phyloP scores from a whole-genome alignment of 176 grass and related monocot species.

The Olyra latifolia region DNA sequence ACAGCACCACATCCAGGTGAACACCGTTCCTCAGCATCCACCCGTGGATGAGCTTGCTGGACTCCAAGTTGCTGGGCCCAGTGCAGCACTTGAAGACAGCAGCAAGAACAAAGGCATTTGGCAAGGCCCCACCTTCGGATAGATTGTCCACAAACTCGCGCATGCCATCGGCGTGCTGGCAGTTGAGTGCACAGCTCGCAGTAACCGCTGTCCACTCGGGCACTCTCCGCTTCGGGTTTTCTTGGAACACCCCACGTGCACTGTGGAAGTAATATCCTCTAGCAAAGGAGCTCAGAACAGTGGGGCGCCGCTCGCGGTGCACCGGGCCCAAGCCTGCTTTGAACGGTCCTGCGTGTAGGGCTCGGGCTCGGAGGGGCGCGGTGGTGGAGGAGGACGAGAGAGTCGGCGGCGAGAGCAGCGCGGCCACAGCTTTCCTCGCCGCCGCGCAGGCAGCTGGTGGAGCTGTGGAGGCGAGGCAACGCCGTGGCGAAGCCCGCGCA shows the following conservation, averaged over 20 bases:
- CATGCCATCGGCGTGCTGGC: constrained; percentile 32
- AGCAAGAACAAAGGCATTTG: constrained; percentile 54
- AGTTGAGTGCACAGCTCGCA: constrained; percentile 34
- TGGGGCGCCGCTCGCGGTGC: neutral
- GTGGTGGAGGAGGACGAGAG: neutral
- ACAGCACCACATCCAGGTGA: constrained; percentile 42
- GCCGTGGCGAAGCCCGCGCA: neutral
- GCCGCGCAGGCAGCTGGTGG: neutral
- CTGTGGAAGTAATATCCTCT: neutral
- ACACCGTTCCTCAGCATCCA: constrained; percentile 57
- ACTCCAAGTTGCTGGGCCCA: constrained; percentile 17
- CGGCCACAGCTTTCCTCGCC: constrained; percentile 16
- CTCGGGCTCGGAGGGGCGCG: neutral
- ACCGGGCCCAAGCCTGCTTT: too few relatives aligned
- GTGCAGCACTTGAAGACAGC: constrained; percentile 62
- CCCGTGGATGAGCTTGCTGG: constrained; percentile 51
- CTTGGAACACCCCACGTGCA: constrained; percentile 12
- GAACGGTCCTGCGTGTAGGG: neutral
- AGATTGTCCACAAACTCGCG: constrained; percentile 44
- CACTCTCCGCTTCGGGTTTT: constrained; percentile 19
- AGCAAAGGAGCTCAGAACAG: too few relatives aligned
- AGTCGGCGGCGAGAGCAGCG: neutral
- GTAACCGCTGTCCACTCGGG: constrained; percentile 48
- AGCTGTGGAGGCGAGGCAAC: neutral
- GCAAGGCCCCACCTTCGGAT: neutral